phyloP scores from a whole-genome alignment of 2,329 filamentous ascomycete genomes.

The Clonostachys byssicola region DNA sequence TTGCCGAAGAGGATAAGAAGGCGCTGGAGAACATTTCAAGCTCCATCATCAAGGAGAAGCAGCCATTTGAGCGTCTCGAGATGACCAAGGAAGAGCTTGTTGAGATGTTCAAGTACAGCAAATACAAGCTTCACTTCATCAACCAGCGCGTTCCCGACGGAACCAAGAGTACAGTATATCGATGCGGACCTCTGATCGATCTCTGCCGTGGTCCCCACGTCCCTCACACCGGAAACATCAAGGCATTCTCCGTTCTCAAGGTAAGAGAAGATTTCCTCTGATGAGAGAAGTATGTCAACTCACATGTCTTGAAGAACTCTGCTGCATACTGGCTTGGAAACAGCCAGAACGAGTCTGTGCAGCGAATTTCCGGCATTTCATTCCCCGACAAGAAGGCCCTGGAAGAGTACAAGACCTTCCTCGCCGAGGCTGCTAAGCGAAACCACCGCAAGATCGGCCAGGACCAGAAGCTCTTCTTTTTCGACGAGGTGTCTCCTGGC shows the following conservation, averaged over 20 bases:
- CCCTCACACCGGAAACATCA: slow-evolving; percentile 85
- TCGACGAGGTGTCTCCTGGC: slow-evolving; percentile 89
- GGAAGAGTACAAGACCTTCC: slow-evolving; percentile 87
- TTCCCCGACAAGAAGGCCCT: slow-evolving; percentile 95
- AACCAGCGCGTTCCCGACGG: slow-evolving; percentile 66
- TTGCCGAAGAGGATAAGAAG: slow-evolving; percentile 80
- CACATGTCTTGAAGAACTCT: slow-evolving; percentile 53
- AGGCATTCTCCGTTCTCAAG: slow-evolving; percentile 92
- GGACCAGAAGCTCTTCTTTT: slow-evolving; percentile 97
- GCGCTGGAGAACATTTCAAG: slow-evolving; percentile 75
- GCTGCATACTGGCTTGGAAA: slow-evolving; percentile 90
- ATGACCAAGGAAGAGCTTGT: slow-evolving; percentile 87
- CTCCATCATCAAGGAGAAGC: slow-evolving; percentile 93
- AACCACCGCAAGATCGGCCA: slow-evolving; percentile 92
- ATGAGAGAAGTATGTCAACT: slow-evolving; percentile 20
- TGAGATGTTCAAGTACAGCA: slow-evolving; percentile 95
- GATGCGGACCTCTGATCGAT: slow-evolving; percentile 91
- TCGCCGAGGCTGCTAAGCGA: slow-evolving; percentile 96
- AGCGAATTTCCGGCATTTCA: slow-evolving; percentile 93
- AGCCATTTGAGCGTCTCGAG: slow-evolving; percentile 85
- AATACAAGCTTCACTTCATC: slow-evolving; percentile 98
- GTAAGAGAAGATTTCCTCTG: slow-evolving; percentile 11
- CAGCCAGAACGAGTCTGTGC: slow-evolving; percentile 88
- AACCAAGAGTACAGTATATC: slow-evolving; percentile 89
- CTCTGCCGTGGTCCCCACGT: slow-evolving; percentile 94